Conservation (phyloP, 2,329 filamentous ascomycete species). For the Proliferodiscus dingleyae region DNA sequence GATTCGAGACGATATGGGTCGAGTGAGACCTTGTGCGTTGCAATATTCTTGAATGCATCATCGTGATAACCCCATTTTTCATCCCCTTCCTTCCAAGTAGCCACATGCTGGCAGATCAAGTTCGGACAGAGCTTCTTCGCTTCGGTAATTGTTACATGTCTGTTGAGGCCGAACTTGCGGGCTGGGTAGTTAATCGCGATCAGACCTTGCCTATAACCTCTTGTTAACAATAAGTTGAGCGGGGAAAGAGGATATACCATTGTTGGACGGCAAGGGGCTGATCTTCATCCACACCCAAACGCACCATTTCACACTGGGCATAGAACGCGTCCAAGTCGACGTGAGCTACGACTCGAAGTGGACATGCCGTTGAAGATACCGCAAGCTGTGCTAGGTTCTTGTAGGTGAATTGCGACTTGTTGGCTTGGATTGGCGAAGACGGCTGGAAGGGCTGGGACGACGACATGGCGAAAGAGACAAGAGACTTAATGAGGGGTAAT, state of each 20-base stretch:
- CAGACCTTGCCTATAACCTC: slow-evolving; percentile 64
- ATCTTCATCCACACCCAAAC: slow-evolving; percentile 68
- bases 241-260: slow-evolving; percentile 54
- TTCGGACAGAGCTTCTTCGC: slow-evolving; percentile 82
- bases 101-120: slow-evolving; percentile 85
- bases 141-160: slow-evolving; percentile 75
- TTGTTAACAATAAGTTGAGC: slow-evolving; percentile 4
- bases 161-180: slow-evolving; percentile 69
- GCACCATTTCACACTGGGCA: slow-evolving; percentile 90
- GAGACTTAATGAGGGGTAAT: neutral
- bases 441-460: slow-evolving; percentile 42
- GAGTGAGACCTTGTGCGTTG: slow-evolving; percentile 86
- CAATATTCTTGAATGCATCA: slow-evolving; percentile 73
- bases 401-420: slow-evolving; percentile 73
- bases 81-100: slow-evolving; percentile 90
- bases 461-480: slow-evolving; percentile 33
- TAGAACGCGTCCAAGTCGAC: slow-evolving; percentile 98
- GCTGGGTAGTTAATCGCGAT: slow-evolving; percentile 97
- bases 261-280: slow-evolving; percentile 89
- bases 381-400: slow-evolving; percentile 75
- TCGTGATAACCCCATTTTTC: slow-evolving; percentile 87
- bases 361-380: slow-evolving; percentile 64
- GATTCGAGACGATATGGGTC: slow-evolving; percentile 88
- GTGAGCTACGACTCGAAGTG: slow-evolving; percentile 82
- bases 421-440: slow-evolving; percentile 39